Evolutionary conservation across 2,329 filamentous ascomycete species (phyloP).

Genomic region (Metarhizium anisopliae): DNA sequence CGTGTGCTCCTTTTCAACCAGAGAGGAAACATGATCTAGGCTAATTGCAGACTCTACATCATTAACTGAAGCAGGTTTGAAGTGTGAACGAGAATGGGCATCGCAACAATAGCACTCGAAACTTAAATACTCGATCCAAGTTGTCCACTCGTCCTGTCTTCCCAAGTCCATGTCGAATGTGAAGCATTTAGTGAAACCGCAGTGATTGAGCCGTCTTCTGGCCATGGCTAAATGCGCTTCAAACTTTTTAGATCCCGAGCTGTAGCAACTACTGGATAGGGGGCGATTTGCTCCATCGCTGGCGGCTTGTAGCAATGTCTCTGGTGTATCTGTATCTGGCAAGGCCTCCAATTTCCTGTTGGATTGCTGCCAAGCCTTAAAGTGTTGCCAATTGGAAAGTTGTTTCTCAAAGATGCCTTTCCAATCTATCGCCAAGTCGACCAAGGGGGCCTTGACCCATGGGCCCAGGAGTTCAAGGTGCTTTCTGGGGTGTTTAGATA

Average conservation of each 20-base stretch:
- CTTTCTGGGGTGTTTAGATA: conserved; percentile 1
- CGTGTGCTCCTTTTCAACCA: no score
- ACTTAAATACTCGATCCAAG: conserved; percentile 6
- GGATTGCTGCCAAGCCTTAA: conserved; percentile 4
- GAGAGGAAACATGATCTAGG: no score
- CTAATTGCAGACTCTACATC: no score
- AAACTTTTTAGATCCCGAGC: not conserved
- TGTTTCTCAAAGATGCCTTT: conserved; percentile 4
- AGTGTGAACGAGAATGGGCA: not conserved
- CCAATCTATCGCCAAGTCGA: not conserved
- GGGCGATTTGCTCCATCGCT: not conserved
- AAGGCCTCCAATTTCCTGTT: not conserved
- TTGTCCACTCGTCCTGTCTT: conserved; percentile 5
- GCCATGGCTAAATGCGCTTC: not conserved
- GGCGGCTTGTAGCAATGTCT: not conserved
- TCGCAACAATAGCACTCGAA: conserved; percentile 6
- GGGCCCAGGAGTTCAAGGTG: conserved; percentile 1
- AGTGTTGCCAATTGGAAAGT: conserved; percentile 4
- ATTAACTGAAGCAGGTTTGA: no score
- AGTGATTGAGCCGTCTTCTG: not conserved
- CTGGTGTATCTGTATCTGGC: not conserved
- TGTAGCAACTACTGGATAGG: not conserved
- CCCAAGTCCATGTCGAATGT: not conserved
- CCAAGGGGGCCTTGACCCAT: not conserved
- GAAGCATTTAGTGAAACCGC: conserved; percentile 3